Conservation (phyloP, 2,329 filamentous ascomycete genomes). For the Neofusicoccum sp. region DNA sequence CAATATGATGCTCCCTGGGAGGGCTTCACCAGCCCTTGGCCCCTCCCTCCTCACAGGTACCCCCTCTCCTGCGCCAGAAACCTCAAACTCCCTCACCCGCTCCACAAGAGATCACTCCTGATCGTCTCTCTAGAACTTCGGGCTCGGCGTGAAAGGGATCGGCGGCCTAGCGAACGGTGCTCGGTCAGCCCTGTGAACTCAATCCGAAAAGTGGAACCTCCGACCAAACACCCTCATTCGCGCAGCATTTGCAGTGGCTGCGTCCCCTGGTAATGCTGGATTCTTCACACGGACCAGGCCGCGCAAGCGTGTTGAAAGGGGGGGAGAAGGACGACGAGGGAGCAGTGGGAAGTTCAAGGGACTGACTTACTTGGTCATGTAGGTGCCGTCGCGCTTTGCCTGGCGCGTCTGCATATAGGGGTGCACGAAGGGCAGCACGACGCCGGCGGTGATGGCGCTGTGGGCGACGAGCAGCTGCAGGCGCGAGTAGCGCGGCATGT, state of each 20-base stretch:
- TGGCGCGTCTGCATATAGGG: conserved; percentile 38
- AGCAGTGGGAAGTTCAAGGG: background rate
- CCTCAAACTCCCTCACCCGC: too few species aligned
- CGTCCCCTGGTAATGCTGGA: background rate
- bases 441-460: conserved; percentile 34
- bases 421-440: conserved; percentile 41
- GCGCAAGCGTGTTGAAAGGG: background rate
- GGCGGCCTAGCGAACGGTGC: conserved; percentile 14
- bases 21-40: conserved; percentile 10
- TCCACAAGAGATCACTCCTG: background rate
- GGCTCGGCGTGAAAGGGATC: conserved; percentile 20
- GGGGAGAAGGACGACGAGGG: background rate
- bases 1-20: background rate
- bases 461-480: conserved; percentile 30
- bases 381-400: conserved; percentile 36
- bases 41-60: background rate
- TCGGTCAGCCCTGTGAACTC: conserved; percentile 4
- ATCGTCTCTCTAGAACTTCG: conserved; percentile 17
- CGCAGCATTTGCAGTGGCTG: conserved; percentile 20
- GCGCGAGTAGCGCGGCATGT: conserved; percentile 34
- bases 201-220: conserved; percentile 15
- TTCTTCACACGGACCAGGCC: conserved; percentile 1
- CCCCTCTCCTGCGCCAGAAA: background rate
- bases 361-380: conserved; percentile 39
- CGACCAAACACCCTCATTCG: conserved; percentile 29